These are phyloP conservation scores for Trametes meyenii DNA, from an alignment of 768 basidiomycete species.

Conservation along the genomic window DNA sequence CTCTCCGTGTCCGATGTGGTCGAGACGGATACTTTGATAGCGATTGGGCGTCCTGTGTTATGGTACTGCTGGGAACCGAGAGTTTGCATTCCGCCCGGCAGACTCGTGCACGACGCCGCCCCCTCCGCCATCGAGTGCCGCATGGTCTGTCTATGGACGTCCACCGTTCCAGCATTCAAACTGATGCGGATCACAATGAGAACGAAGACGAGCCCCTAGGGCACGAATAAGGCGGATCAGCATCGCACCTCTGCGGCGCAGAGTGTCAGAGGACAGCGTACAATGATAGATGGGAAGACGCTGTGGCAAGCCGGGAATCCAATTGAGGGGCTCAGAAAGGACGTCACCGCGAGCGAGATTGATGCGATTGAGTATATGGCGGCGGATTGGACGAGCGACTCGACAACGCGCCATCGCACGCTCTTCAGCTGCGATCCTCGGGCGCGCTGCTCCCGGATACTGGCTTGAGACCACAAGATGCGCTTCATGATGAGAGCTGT, in stretches of 20 bases:
- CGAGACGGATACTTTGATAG: slow-evolving; percentile 19
- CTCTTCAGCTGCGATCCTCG: slow-evolving; percentile 7
- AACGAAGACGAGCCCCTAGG: slow-evolving; percentile 17
- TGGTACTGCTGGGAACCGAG: neutral
- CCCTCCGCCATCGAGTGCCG: neutral
- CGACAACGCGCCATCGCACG: slow-evolving; percentile 10
- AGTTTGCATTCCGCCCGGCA: neutral
- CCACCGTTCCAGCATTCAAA: neutral
- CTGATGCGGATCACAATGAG: slow-evolving; percentile 21
- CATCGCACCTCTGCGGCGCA: neutral
- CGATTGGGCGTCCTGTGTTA: slow-evolving; percentile 1
- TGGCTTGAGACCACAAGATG: neutral
- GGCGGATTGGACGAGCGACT: slow-evolving; percentile 20
- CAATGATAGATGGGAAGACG: slow-evolving; percentile 20
- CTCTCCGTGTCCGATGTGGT: slow-evolving; percentile 13
- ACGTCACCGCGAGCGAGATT: slow-evolving; percentile 19
- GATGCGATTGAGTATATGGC: slow-evolving; percentile 17
- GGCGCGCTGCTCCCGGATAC: slow-evolving; percentile 1
- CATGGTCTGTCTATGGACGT: neutral
- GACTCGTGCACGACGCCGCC: neutral
- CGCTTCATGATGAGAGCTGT: slow-evolving; percentile 16
- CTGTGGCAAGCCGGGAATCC: slow-evolving; percentile 20
- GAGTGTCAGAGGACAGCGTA: neutral
- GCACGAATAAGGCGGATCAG: neutral
- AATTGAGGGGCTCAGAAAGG: slow-evolving; percentile 11